Evolutionary conservation across 345 rosid species (phyloP).

Genomic region (Brassica incana): DNA sequence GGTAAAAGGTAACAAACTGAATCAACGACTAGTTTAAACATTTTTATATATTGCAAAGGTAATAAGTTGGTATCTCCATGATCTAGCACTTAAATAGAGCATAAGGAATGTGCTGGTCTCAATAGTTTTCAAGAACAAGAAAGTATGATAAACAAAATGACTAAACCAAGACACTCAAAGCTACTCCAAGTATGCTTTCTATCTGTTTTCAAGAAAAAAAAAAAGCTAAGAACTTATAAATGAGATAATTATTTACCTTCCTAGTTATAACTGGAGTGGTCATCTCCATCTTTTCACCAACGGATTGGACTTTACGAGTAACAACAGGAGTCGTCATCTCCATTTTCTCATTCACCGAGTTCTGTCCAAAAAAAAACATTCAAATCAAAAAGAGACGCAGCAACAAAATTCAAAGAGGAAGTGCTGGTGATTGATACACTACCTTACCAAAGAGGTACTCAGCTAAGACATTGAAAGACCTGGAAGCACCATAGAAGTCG

Average conservation of each 20-base stretch:
- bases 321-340: conserved; percentile 94
- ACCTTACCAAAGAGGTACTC: conserved; percentile 98
- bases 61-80: background rate
- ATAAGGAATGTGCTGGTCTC: background rate
- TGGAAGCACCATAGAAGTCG: conserved; percentile 72
- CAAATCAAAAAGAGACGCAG: conserved; percentile 19
- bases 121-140: background rate
- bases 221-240: too few relatives aligned
- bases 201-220: background rate
- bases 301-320: conserved; percentile 58
- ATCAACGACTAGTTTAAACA: background rate
- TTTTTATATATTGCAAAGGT: background rate
- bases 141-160: background rate
- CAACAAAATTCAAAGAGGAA: background rate
- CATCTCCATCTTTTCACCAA: conserved; percentile 88
- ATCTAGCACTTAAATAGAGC: background rate
- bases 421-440: conserved; percentile 19
- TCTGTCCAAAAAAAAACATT: conserved; percentile 44
- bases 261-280: conserved; percentile 85
- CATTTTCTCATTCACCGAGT: conserved; percentile 61
- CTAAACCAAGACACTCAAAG: background rate
- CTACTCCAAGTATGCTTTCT: background rate
- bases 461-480: conserved; percentile 77
- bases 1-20: background rate
- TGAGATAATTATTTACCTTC: conserved; percentile 52